A percentile compares a stretch with the other conserved stretches of the same genome.
These are phyloP conservation scores for Globisporangium paroecandrum DNA, from an alignment of 352 stramenopile species.

Conservation along the genomic window DNA sequence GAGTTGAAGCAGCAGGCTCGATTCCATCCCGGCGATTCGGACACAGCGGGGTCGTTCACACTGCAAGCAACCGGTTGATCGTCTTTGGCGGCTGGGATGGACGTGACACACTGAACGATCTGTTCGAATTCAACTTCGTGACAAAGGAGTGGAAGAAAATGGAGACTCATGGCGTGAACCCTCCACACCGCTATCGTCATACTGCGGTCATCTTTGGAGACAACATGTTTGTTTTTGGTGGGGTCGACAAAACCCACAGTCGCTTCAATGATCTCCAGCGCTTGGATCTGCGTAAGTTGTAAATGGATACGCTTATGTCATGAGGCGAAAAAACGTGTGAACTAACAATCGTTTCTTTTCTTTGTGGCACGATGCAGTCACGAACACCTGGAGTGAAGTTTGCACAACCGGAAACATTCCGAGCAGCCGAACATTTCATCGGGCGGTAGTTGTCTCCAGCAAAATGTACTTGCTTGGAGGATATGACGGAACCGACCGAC, in stretches of 20 bases:
- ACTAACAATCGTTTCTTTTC: neutral
- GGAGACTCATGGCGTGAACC: constrained; percentile 45
- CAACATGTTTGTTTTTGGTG: constrained; percentile 88
- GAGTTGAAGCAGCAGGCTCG: constrained; percentile 39
- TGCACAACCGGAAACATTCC: constrained; percentile 79
- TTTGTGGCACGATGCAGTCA: constrained; percentile 27
- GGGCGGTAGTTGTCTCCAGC: constrained; percentile 68
- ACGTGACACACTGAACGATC: constrained; percentile 79
- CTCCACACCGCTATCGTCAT: constrained; percentile 81
- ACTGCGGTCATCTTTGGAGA: constrained; percentile 80
- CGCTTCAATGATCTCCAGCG: constrained; percentile 85
- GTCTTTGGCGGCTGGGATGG: constrained; percentile 88
- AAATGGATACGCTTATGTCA: neutral
- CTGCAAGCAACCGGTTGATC: constrained; percentile 62
- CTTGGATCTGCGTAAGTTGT: constrained; percentile 51
- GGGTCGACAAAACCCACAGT: constrained; percentile 87
- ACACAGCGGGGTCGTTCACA: constrained; percentile 79
- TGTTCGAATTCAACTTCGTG: constrained; percentile 76
- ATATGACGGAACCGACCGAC: constrained; percentile 80
- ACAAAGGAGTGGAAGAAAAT: constrained; percentile 71
- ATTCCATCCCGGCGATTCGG: constrained; percentile 74
- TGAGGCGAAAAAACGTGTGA: neutral
- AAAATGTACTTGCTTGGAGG: constrained; percentile 87
- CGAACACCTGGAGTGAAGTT: constrained; percentile 83
- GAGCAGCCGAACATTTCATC: constrained; percentile 85